Conservation (phyloP, 2,329 filamentous ascomycete genomes). For the Davidsoniella eucalypti region DNA sequence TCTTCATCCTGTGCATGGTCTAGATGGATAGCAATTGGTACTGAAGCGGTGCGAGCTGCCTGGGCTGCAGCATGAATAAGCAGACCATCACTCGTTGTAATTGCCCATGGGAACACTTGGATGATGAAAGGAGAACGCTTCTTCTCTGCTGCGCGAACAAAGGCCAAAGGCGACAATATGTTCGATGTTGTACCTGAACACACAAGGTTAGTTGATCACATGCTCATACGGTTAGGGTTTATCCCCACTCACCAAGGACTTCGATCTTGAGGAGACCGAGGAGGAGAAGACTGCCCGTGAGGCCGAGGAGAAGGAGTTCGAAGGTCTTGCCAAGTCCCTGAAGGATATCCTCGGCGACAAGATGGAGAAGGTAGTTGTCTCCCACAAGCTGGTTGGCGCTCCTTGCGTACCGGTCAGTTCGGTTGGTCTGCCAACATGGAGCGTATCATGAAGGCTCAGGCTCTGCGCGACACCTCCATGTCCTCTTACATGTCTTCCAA, state of each 20-base stretch:
- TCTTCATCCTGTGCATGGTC: conserved; percentile 48
- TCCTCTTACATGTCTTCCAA: conserved; percentile 99
- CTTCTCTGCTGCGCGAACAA: conserved; percentile 49
- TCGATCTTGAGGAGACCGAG: conserved; percentile 74
- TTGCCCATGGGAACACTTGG: conserved; percentile 51
- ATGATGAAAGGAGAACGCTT: conserved; percentile 51
- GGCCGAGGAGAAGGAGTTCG: conserved; percentile 23
- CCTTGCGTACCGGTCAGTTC: conserved; percentile 97
- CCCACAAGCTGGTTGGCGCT: conserved; percentile 85
- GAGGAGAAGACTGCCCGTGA: conserved; percentile 27
- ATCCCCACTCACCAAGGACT: conserved; percentile 55
- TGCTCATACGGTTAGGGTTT: too few species aligned
- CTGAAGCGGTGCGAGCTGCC: conserved; percentile 36
- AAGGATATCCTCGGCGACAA: conserved; percentile 99
- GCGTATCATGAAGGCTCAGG: conserved; percentile 99
- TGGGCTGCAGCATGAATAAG: conserved; percentile 29
- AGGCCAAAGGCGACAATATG: conserved; percentile 52
- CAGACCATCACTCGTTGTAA: neutral
- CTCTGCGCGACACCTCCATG: conserved; percentile 50
- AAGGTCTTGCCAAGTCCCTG: conserved; percentile 83
- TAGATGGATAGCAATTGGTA: conserved; percentile 46
- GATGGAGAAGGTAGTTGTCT: conserved; percentile 99
- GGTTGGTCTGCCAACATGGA: conserved; percentile 99
- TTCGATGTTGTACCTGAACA: conserved; percentile 43
- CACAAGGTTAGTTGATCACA: neutral